phyloP scores from a whole-genome alignment of 345 rosid genomes.

The Eutrema heterophyllum region DNA sequence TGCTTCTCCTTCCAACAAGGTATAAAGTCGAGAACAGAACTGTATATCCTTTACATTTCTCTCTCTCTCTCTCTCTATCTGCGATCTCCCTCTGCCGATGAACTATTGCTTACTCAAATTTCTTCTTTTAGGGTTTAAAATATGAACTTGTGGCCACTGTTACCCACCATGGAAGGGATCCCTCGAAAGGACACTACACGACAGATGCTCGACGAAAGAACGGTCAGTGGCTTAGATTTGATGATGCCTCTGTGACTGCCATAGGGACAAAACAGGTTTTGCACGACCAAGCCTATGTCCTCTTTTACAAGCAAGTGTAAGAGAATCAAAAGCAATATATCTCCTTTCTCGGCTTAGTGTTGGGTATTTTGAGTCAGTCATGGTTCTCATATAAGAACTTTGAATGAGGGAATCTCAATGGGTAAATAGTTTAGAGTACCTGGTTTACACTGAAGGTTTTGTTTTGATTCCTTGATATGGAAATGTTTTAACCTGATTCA shows the following conservation, averaged over 20 bases:
- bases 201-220: conserved; percentile 67
- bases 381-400: conserved; percentile 6
- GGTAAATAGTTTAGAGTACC: conserved; percentile 30
- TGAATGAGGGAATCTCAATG: conserved; percentile 22
- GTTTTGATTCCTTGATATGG: conserved; percentile 28
- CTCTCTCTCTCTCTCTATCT: not conserved
- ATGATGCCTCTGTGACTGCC: conserved; percentile 71
- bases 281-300: conserved; percentile 93
- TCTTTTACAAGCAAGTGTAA: conserved; percentile 78
- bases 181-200: conserved; percentile 92
- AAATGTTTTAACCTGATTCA: conserved; percentile 12
- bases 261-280: conserved; percentile 63
- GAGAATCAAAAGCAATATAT: conserved; percentile 15
- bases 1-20: conserved; percentile 63
- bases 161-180: conserved; percentile 92
- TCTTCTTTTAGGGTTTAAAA: conserved; percentile 53
- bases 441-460: conserved; percentile 30
- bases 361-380: not conserved
- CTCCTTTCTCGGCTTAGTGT: not conserved
- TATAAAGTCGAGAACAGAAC: conserved; percentile 12
- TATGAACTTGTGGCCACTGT: conserved; percentile 90
- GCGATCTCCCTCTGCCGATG: conserved; percentile 1
- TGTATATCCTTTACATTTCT: not conserved
- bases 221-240: conserved; percentile 79
- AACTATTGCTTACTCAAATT: not conserved